Evolutionary conservation across 805 yeast species (phyloP).

Genomic region (Ogataea pini): DNA sequence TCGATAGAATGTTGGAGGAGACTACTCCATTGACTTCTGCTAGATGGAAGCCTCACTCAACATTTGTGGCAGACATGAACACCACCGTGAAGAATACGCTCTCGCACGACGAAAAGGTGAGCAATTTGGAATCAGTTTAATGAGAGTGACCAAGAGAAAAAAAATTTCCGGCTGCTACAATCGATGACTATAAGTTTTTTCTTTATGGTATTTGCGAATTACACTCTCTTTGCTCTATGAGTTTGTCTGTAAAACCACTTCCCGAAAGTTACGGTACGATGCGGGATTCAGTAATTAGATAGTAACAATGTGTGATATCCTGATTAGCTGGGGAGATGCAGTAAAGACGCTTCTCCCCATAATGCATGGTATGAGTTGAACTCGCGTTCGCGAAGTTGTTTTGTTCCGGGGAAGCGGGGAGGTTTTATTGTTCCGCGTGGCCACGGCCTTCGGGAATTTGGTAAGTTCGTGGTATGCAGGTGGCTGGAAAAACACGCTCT

Average conservation of each 20-base stretch:
- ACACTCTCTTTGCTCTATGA: not conserved
- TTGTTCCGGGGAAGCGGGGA: slow-evolving; percentile 8
- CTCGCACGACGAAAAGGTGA: slow-evolving; percentile 6
- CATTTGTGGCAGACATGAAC: slow-evolving; percentile 21
- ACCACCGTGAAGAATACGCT: slow-evolving; percentile 5
- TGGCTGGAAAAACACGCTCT: slow-evolving; percentile 1
- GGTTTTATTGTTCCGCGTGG: slow-evolving; percentile 1
- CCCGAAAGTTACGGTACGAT: not conserved
- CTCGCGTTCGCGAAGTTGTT: not conserved
- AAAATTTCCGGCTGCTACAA: not conserved
- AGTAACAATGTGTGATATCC: not conserved
- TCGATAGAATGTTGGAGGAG: slow-evolving; percentile 50
- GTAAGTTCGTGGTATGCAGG: not conserved
- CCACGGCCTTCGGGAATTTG: slow-evolving; percentile 1
- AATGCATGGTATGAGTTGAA: too few relatives aligned
- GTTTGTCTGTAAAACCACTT: not conserved
- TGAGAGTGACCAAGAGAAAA: not conserved
- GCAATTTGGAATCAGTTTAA: slow-evolving; percentile 1
- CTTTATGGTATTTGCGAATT: not conserved
- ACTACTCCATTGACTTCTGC: slow-evolving; percentile 37
- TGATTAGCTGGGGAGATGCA: not conserved
- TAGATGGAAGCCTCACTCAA: slow-evolving; percentile 39
- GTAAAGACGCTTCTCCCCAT: not conserved
- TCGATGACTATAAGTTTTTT: not conserved
- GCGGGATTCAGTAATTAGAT: not conserved